Base-by-base conservation (phyloP, 495 filamentous ascomycete species). In the Schizothecium vesticola region DNA sequence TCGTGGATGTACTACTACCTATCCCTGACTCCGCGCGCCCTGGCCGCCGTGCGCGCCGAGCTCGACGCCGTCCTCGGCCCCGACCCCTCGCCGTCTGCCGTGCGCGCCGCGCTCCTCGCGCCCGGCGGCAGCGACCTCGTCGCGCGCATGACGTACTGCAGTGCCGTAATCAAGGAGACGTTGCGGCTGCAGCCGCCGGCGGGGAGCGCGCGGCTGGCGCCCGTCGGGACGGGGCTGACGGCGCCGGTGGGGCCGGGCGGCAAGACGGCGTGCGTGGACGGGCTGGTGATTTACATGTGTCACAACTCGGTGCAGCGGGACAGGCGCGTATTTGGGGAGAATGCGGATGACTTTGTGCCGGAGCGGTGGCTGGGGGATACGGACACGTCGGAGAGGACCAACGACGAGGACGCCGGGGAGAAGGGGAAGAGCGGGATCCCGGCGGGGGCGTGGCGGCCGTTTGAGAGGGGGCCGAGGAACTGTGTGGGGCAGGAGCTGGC, bases 401-500 rank as follows among this genome's bases (percentile, higher is more conserved):
- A 75, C 24, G 67, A 70, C 10, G 68, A 69, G 3, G n/a, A 31
- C 13, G 79, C 80, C 11, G 75, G 74, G 57, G 29, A 56, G 57
- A 36, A 56, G 16, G 69, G 29, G 1, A 63, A 59, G 9, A 31
- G n/a, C 0, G 71, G 69, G 62, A 75, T 78, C 13, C 80, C 80
- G 7, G 33, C 75, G 0, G 68, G 71, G 11, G 82, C 85, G 1
- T 89, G 81, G 81, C 71, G 86, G 31, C 80, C 84, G 7, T 89
- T 88, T 65, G 84, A 86, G 71, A 76, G 79, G 1, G 86, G 86
- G 0, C 84, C 86, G 3, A 69, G 86, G 1, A 82, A 78, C 63
- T 89, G 87, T 68, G 86, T 89, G 43, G 86, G 87, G 0, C 83
- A 86, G 69, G 84, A 85, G 33, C 76, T 89, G n/a, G 84, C 84